Evolutionary conservation across 352 stramenopile species (phyloP).

Genomic region (Phytophthora ohioensis): DNA sequence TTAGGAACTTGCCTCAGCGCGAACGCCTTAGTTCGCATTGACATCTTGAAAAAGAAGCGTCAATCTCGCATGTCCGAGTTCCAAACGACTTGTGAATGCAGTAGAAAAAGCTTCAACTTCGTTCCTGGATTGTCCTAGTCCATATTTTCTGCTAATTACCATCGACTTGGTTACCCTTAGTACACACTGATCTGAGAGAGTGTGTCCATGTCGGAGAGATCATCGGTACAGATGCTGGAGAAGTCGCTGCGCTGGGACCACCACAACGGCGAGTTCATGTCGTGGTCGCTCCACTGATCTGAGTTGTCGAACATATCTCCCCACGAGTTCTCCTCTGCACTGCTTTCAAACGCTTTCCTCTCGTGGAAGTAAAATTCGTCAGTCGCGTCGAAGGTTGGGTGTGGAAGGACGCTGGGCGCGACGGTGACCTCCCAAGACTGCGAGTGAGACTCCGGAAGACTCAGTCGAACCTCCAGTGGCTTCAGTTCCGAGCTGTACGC

Average conservation of each 20-base stretch:
- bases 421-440: conserved; percentile 51
- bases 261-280: conserved; percentile 42
- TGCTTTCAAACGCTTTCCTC: not conserved
- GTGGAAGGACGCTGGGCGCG: conserved; percentile 41
- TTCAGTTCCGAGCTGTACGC: conserved; percentile 52
- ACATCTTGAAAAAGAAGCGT: no score
- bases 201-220: conserved; percentile 60
- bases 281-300: conserved; percentile 31
- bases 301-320: conserved; percentile 13
- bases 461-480: conserved; percentile 64
- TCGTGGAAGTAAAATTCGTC: conserved; percentile 16
- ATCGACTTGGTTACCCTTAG: conserved; percentile 23
- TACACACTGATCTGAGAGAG: conserved; percentile 61
- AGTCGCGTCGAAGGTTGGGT: conserved; percentile 18
- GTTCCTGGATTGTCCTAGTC: no score
- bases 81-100: no score
- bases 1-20: no score
- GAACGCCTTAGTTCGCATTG: no score
- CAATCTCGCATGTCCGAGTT: no score
- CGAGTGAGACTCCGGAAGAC: conserved; percentile 32
- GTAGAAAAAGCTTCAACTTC: no score
- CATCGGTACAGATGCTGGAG: conserved; percentile 65
- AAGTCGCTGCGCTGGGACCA: conserved; percentile 50
- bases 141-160: not conserved
- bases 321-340: conserved; percentile 4